These are phyloP conservation scores for Solanum corneliomulleri DNA, from an alignment of 257 asterid genomes.

Conservation along the genomic window DNA sequence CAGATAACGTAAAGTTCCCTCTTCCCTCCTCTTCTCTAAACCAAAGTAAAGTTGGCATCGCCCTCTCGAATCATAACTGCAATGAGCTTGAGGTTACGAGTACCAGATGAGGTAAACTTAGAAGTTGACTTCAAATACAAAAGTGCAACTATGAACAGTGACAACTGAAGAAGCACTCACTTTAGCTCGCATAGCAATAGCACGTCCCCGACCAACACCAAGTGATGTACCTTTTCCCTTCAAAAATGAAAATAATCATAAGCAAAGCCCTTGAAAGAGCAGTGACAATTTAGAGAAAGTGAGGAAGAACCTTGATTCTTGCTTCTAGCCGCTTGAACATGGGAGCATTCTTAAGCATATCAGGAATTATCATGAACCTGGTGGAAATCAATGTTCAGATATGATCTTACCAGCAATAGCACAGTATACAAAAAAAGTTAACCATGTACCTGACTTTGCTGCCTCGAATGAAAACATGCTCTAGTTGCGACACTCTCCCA, in stretches of 20 bases:
- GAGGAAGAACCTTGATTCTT: constrained; percentile 68
- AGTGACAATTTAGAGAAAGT: background rate
- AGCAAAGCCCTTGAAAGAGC: background rate
- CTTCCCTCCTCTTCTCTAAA: background rate
- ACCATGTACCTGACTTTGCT: constrained; percentile 80
- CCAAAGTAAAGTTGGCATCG: background rate
- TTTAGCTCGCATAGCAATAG: constrained; percentile 93
- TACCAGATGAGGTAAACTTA: background rate
- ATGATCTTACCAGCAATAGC: background rate
- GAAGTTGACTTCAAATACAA: background rate
- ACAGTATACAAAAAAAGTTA: background rate
- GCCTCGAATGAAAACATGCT: constrained; percentile 95
- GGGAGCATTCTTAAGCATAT: constrained; percentile 98
- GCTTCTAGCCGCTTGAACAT: constrained; percentile 96
- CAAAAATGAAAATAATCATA: constrained; percentile 14
- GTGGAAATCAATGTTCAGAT: background rate
- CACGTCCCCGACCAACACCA: constrained; percentile 99
- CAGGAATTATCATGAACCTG: constrained; percentile 98
- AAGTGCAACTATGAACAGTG: background rate
- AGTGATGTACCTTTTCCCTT: constrained; percentile 91
- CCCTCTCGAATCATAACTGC: background rate
- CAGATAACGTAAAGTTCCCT: background rate
- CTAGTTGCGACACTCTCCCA: constrained; percentile 85
- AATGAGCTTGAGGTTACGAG: background rate
- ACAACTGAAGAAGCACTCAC: constrained; percentile 25